Percentiles rank a stretch among this genome's conserved stretches.
Evolutionary conservation across 192 early-diverging fungal genomes (phyloP).

Genomic region (Coemansia umbellata): DNA sequence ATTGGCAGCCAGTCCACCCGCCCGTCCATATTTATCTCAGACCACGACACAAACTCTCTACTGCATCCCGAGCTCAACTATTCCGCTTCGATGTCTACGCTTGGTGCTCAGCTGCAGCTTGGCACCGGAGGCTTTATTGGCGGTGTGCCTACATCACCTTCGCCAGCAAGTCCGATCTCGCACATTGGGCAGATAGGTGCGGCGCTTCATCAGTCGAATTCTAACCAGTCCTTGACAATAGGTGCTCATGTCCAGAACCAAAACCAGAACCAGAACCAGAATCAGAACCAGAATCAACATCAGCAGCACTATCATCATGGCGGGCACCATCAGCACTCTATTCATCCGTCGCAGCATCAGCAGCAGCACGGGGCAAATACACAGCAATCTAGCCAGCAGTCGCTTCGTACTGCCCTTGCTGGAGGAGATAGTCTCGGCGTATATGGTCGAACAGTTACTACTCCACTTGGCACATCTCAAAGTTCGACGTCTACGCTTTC

Average conservation of each 20-base stretch:
- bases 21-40: slow-evolving; percentile 50
- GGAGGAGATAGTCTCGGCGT: slow-evolving; percentile 29
- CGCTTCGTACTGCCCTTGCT: slow-evolving; percentile 33
- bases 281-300: slow-evolving; percentile 12
- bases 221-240: slow-evolving; percentile 28
- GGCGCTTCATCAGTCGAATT: slow-evolving; percentile 42
- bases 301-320: slow-evolving; percentile 10
- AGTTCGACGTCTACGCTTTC: slow-evolving; percentile 12
- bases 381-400: slow-evolving; percentile 28
- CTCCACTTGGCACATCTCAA: slow-evolving; percentile 14
- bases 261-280: slow-evolving; percentile 10
- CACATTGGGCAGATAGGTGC: slow-evolving; percentile 37
- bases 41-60: slow-evolving; percentile 50
- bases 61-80: slow-evolving; percentile 45
- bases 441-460: slow-evolving; percentile 19
- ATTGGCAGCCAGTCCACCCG: slow-evolving; percentile 42
- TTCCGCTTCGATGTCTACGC: slow-evolving; percentile 41
- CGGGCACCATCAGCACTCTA: not conserved
- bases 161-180: slow-evolving; percentile 43
- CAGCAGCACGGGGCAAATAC: slow-evolving; percentile 2
- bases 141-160: slow-evolving; percentile 27
- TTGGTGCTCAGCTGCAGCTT: slow-evolving; percentile 41
- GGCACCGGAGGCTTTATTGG: slow-evolving; percentile 38
- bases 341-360: slow-evolving; percentile 13
- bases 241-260: slow-evolving; percentile 10